Percentiles rank a stretch among this genome's conserved stretches.
Evolutionary conservation across 148 eudicot species (phyloP).

Genomic region (Chenopodium quinoa): DNA sequence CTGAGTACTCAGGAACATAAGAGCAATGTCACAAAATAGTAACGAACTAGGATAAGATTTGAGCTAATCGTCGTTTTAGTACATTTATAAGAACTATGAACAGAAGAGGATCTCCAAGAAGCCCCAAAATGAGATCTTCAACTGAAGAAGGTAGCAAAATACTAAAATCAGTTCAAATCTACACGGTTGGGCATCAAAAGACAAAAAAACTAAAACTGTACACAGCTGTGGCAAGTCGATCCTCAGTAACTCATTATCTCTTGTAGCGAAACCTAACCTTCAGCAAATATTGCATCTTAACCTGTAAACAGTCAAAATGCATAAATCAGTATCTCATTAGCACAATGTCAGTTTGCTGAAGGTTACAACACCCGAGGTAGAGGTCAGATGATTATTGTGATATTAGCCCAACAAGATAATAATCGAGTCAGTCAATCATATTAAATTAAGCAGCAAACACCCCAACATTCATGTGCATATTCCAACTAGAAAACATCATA

Average conservation of each 20-base stretch:
- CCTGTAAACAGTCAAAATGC: conserved; percentile 42
- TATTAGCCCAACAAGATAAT: not conserved
- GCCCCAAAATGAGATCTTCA: conserved; percentile 71
- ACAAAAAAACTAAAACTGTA: conserved; percentile 17
- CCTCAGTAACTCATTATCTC: conserved; percentile 36
- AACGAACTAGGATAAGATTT: not conserved
- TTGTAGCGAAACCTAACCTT: conserved; percentile 88
- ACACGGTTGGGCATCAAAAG: not conserved
- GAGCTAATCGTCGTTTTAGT: not conserved
- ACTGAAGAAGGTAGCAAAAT: conserved; percentile 10
- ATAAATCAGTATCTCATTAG: not conserved
- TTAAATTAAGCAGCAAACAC: too few relatives aligned
- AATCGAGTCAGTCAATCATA: too few relatives aligned
- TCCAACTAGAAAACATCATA: too few relatives aligned
- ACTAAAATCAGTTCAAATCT: not conserved
- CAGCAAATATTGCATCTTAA: conserved; percentile 92
- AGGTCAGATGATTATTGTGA: not conserved
- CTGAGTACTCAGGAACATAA: not conserved
- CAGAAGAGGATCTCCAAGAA: conserved; percentile 39
- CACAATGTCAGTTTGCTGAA: not conserved
- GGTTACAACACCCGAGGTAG: not conserved
- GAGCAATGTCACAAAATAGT: not conserved
- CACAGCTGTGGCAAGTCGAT: not conserved
- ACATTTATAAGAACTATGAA: conserved; percentile 6
- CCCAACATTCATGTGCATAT: too few relatives aligned